These are phyloP conservation scores for Lunularia cruciata DNA, from an alignment of 225 moss, liverwort and hornwort genomes.

Conservation along the genomic window DNA sequence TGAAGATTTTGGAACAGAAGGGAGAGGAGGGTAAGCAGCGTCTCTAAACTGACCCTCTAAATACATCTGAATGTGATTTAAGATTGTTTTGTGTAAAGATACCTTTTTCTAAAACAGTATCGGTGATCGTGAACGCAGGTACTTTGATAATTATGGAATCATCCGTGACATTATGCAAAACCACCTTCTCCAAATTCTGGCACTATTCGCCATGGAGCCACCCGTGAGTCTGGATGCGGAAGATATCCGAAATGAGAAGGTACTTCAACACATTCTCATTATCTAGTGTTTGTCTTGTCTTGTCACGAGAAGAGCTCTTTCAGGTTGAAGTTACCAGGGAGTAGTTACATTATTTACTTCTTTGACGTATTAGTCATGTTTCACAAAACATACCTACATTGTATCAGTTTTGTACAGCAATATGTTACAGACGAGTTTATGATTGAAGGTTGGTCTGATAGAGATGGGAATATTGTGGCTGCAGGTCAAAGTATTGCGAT, in stretches of 20 bases:
- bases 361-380: no score
- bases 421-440: no score
- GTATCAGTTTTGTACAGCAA: no score
- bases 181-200: conserved; percentile 91
- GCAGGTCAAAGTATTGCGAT: conserved; percentile 93
- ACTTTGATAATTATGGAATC: conserved; percentile 90
- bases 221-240: conserved; percentile 94
- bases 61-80: no score
- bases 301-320: no score
- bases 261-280: conserved; percentile 9
- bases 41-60: no score
- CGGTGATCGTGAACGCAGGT: conserved; percentile 44
- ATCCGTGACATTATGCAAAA: conserved; percentile 98
- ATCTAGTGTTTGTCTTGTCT: not conserved
- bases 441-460: no score
- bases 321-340: no score
- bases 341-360: not conserved
- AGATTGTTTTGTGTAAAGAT: no score
- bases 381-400: no score
- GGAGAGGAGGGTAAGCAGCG: conserved; percentile 77
- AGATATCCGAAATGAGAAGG: conserved; percentile 95
- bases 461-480: no score
- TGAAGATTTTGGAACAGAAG: conserved; percentile 93
- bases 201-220: conserved; percentile 94
- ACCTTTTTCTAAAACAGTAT: no score